Conservation (phyloP, 495 filamentous ascomycete species). For the Terfezia boudieri region DNA sequence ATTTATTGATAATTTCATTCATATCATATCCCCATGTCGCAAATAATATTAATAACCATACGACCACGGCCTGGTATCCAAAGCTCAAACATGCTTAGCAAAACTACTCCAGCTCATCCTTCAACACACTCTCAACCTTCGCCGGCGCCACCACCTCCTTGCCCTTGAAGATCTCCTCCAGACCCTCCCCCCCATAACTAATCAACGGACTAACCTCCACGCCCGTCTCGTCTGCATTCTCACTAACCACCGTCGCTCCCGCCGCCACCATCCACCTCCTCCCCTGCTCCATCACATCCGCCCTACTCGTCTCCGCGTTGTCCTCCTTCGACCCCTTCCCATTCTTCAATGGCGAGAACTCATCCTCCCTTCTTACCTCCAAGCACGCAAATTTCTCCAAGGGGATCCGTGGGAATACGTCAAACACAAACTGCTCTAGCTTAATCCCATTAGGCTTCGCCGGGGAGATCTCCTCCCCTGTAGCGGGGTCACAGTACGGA, state of each 20-base stretch:
- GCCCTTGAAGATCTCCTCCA: slow-evolving; percentile 53
- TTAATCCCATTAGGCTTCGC: slow-evolving; percentile 94
- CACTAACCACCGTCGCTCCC: slow-evolving; percentile 54
- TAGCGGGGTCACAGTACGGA: slow-evolving; percentile 52
- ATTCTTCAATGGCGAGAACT: slow-evolving; percentile 98
- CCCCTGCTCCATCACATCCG: slow-evolving; percentile 76
- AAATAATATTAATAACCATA: too few relatives aligned
- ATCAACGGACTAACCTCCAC: slow-evolving; percentile 84
- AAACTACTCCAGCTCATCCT: slow-evolving; percentile 2
- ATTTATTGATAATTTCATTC: too few relatives aligned
- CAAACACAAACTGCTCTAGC: slow-evolving; percentile 97
- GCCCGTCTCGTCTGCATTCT: slow-evolving; percentile 38
- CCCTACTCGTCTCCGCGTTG: slow-evolving; percentile 74
- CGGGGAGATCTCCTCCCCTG: slow-evolving; percentile 62
- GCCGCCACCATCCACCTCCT: slow-evolving; percentile 59
- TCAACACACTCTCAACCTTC: slow-evolving; percentile 50
- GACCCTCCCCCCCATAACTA: slow-evolving; percentile 87
- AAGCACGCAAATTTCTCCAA: slow-evolving; percentile 80
- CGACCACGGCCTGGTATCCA: too few relatives aligned
- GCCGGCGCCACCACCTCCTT: slow-evolving; percentile 55
- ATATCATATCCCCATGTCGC: too few relatives aligned
- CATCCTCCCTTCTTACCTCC: slow-evolving; percentile 90
- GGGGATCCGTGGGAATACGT: slow-evolving; percentile 79
- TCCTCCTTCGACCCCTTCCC: slow-evolving; percentile 77
- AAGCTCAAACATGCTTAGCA: too few relatives aligned